These are phyloP conservation scores for Boletus sensibilis DNA, from an alignment of 768 basidiomycete species.

Conservation along the genomic window DNA sequence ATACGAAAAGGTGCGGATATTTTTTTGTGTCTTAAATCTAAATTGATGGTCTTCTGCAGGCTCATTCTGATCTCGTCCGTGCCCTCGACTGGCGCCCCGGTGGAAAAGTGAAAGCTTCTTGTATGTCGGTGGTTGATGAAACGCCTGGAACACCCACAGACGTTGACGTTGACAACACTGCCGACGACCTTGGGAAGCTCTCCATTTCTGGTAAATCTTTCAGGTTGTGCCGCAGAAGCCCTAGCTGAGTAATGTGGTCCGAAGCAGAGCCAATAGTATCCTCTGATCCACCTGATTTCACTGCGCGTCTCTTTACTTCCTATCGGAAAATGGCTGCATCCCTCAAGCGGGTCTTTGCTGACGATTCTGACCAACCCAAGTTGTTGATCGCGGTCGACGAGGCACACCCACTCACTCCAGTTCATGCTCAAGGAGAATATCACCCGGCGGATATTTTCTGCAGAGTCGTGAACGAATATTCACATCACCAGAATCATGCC, in stretches of 20 bases:
- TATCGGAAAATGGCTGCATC: not conserved
- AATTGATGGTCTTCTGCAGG: too few relatives aligned
- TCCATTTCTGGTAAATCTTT: not conserved
- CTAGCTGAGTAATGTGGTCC: too few relatives aligned
- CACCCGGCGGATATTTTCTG: conserved; percentile 6
- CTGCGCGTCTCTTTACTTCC: not conserved
- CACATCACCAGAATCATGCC: not conserved
- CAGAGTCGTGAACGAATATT: conserved; percentile 6
- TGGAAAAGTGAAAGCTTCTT: too few relatives aligned
- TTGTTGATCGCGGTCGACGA: conserved; percentile 20
- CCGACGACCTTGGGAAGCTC: not conserved
- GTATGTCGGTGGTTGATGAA: too few relatives aligned
- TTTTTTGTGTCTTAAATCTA: too few relatives aligned
- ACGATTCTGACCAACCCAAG: not conserved
- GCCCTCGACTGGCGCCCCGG: too few relatives aligned
- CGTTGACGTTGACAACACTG: too few relatives aligned
- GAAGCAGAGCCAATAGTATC: too few relatives aligned
- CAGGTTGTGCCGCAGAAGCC: too few relatives aligned
- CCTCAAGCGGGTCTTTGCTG: not conserved
- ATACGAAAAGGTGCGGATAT: too few relatives aligned
- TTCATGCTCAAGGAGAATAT: not conserved
- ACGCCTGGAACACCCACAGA: too few relatives aligned
- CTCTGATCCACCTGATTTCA: not conserved
- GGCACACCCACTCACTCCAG: conserved; percentile 2
- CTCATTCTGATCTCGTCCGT: too few relatives aligned